Conservation (phyloP, 495 filamentous ascomycete species). For the Pyronema domesticum region DNA sequence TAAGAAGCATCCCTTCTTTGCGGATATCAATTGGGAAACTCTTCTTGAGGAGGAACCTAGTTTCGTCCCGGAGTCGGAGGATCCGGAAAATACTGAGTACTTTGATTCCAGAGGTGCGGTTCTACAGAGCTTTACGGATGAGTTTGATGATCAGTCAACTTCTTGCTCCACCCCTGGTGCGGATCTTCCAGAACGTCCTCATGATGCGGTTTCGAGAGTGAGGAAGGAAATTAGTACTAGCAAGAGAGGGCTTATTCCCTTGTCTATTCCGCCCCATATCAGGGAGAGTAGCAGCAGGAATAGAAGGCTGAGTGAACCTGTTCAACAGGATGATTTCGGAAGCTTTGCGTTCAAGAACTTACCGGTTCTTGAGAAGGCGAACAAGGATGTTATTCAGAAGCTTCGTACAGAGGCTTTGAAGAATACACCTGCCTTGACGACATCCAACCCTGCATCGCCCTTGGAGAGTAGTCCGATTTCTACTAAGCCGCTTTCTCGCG, state of each 20-base stretch:
- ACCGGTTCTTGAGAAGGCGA: constrained; percentile 89
- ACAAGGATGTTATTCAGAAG: constrained; percentile 96
- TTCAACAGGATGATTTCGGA: constrained; percentile 80
- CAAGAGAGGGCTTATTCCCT: constrained; percentile 80
- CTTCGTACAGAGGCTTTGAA: constrained; percentile 67
- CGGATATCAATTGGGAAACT: constrained; percentile 72
- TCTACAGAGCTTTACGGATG: constrained; percentile 72
- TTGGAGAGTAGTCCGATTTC: constrained; percentile 75
- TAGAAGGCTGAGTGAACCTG: constrained; percentile 77
- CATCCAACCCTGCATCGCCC: constrained; percentile 37
- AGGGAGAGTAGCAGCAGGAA: constrained; percentile 54
- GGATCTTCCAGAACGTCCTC: constrained; percentile 69
- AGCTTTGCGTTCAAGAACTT: constrained; percentile 95
- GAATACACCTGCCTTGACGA: constrained; percentile 28
- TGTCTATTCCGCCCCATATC: constrained; percentile 92
- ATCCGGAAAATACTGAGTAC: constrained; percentile 95
- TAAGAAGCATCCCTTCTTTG: constrained; percentile 74
- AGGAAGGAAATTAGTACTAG: constrained; percentile 64
- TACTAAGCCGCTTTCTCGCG: constrained; percentile 61
- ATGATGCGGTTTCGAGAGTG: constrained; percentile 84
- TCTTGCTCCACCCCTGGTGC: constrained; percentile 39
- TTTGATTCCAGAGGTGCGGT: constrained; percentile 87
- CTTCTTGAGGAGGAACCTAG: constrained; percentile 81
- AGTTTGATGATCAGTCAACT: constrained; percentile 80
- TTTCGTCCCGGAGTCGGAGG: constrained; percentile 82